Percentiles rank a stretch among this genome's conserved stretches.
Evolutionary conservation across 768 basidiomycete species (phyloP).

Genomic region (Pulveroboletus sp.): DNA sequence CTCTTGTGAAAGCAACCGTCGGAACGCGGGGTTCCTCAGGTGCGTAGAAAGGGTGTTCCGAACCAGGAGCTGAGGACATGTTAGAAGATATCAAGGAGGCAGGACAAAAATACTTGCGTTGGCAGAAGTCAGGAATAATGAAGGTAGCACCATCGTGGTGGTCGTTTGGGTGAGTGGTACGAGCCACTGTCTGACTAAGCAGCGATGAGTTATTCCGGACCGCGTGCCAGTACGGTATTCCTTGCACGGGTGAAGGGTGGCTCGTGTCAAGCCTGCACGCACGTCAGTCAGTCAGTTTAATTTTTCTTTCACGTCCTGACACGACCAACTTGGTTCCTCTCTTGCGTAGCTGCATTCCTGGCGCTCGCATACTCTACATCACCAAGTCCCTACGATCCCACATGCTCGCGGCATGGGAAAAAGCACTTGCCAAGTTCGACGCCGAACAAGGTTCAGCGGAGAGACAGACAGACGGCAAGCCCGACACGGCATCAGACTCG

Average conservation of each 20-base stretch:
- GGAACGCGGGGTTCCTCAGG: slow-evolving; percentile 8
- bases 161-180: too few species aligned
- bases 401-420: slow-evolving; percentile 25
- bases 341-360: slow-evolving; percentile 26
- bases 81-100: neutral
- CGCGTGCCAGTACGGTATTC: too few species aligned
- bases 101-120: slow-evolving; percentile 7
- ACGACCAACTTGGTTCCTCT: too few species aligned
- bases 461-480: slow-evolving; percentile 3
- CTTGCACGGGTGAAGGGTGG: too few species aligned
- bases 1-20: slow-evolving; percentile 61
- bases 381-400: slow-evolving; percentile 16
- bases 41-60: slow-evolving; percentile 10
- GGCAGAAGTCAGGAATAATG: slow-evolving; percentile 12
- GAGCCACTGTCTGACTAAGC: too few species aligned
- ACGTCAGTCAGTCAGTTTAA: too few species aligned
- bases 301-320: too few species aligned
- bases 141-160: slow-evolving; percentile 8
- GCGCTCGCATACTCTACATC: slow-evolving; percentile 24
- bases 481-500: slow-evolving; percentile 15
- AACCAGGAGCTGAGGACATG: neutral
- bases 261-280: too few species aligned
- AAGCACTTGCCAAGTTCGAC: slow-evolving; percentile 6
- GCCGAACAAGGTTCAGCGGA: slow-evolving; percentile 3
- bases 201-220: too few species aligned